Evolutionary conservation across 176 grass and related monocot genomes (phyloP), one percentile per base, ranked within the genome.

Genomic region (Musa schizocarpa): DNA sequence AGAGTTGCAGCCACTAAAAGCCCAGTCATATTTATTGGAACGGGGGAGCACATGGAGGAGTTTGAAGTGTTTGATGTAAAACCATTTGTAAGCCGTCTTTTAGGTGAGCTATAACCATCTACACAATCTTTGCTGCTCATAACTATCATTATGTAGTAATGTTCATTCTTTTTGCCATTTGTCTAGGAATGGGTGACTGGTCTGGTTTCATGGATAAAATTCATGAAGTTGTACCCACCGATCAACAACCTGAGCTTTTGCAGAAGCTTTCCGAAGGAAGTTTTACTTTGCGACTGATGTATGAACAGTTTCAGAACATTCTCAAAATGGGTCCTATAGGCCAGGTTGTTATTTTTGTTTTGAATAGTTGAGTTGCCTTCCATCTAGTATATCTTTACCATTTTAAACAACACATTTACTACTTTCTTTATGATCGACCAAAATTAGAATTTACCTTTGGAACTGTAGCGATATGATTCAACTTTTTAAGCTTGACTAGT

Each of bases 51-150:
- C 79, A 87, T 94, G 8, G 81, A 93, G 65, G 88, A 92, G 17
- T 89, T 99, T 81, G 95, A 99, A 84, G 81, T 91, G 74, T 99
- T 94, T 83, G 90, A 94, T 82, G 95, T 99, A 63, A 94, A 94
- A 61, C 90, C 88, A 80, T 99, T 99, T 74, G 95, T 94, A 58
- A 94, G 86, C 73, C 88, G 90, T 11, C 79, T 94, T 59, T 88
- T 94, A 88, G 95, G 90, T 99, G 29, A 61, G 78, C 81, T 20
- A 79, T 75, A 43, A 75, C 26, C n/a, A 73, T 16, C 50, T 50
- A 17, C 1, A 71, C 49, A 71, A 22, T 20, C 7, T 52, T 71
- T 20, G 16, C 8, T 14, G 11, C 12, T 68, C 11, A 14, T 6
- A 72, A 7, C 9, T 71, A 50, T 83, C 0, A 70, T 23, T 9